Conservation (phyloP, 345 rosid species). For the Adansonia digitata region DNA sequence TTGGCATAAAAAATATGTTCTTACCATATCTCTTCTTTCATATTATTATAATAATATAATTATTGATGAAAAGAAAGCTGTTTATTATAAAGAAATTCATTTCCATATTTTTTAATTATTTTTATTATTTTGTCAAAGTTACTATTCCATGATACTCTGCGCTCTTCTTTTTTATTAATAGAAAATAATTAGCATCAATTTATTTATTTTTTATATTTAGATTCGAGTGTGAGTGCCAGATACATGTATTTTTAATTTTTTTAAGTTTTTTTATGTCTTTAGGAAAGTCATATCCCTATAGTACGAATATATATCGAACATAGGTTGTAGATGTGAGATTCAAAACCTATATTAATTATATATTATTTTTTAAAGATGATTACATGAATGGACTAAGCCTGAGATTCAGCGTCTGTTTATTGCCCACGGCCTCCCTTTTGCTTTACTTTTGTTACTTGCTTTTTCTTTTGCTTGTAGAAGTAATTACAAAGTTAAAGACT, state of each 20-base stretch:
- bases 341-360: not conserved
- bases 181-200: not conserved
- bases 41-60: not conserved
- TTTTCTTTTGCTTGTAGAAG: not conserved
- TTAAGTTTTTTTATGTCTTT: too few species aligned
- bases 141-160: slow-evolving; percentile 17
- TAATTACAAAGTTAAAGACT: too few species aligned
- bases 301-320: too few species aligned
- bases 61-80: not conserved
- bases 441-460: not conserved
- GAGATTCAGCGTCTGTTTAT: not conserved
- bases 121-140: not conserved
- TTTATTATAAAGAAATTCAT: not conserved
- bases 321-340: not conserved
- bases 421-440: not conserved
- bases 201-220: not conserved
- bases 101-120: not conserved
- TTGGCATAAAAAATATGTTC: not conserved
- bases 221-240: too few species aligned
- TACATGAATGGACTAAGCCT: too few species aligned
- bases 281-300: too few species aligned
- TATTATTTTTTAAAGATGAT: too few species aligned
- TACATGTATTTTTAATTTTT: too few species aligned
- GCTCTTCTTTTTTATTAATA: not conserved
- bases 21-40: not conserved